phyloP scores from a whole-genome alignment of 768 basidiomycete species.

The Mrakia frigida region DNA sequence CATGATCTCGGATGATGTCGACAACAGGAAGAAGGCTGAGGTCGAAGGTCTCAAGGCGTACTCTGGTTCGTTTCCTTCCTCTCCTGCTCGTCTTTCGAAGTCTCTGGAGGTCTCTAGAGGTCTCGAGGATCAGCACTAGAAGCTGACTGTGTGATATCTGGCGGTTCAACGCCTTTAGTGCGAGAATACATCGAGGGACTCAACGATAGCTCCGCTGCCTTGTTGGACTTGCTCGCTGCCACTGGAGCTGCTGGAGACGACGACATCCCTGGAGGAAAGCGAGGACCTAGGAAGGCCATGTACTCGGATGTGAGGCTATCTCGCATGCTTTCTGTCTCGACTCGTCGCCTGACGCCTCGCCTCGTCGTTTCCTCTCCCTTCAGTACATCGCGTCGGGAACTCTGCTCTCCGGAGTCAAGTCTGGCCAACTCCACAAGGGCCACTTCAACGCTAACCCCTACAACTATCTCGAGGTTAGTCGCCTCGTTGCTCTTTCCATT shows the following conservation, averaged over 20 bases:
- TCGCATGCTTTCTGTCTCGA: background rate
- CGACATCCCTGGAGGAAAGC: slow-evolving; percentile 41
- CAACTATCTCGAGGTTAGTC: slow-evolving; percentile 81
- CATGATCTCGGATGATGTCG: slow-evolving; percentile 82
- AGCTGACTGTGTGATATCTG: background rate
- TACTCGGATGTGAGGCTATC: slow-evolving; percentile 62
- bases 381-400: slow-evolving; percentile 74
- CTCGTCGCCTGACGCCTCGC: background rate
- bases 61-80: slow-evolving; percentile 52
- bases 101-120: no score
- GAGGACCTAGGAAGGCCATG: slow-evolving; percentile 32
- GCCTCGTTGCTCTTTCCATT: background rate
- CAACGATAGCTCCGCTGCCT: slow-evolving; percentile 52
- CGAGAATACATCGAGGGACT: slow-evolving; percentile 75
- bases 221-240: slow-evolving; percentile 75
- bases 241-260: slow-evolving; percentile 51
- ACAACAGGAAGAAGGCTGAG: slow-evolving; percentile 71
- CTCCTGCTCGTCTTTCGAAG: background rate
- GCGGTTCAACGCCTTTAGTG: slow-evolving; percentile 47
- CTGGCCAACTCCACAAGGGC: slow-evolving; percentile 78
- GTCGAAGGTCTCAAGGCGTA: slow-evolving; percentile 57
- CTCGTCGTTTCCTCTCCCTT: background rate
- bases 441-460: slow-evolving; percentile 93
- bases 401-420: slow-evolving; percentile 75
- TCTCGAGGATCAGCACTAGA: background rate